Evolutionary conservation across 78 protist species (phyloP).

Genomic region (Mantamonas sphyraenae): DNA sequence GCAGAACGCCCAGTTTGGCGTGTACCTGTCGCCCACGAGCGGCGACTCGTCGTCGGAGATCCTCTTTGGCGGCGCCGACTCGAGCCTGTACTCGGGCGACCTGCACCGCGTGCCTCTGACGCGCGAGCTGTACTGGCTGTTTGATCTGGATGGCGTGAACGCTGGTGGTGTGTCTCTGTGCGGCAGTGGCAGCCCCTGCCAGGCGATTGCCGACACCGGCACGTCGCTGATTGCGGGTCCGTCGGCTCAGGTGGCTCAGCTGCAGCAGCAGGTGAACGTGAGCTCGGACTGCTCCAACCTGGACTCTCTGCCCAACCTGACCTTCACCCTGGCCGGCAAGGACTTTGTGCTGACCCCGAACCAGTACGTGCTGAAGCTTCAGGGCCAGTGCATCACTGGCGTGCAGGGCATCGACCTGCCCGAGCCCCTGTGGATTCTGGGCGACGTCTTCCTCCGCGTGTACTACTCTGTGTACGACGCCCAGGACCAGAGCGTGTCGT

Average conservation of each 20-base stretch:
- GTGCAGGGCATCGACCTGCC: constrained; percentile 74
- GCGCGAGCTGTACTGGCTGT: constrained; percentile 69
- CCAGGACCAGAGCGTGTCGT: no score
- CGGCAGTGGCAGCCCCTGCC: constrained; percentile 44
- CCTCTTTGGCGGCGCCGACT: constrained; percentile 79
- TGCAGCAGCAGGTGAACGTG: constrained; percentile 40
- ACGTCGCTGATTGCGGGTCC: constrained; percentile 92
- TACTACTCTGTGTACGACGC: constrained; percentile 87
- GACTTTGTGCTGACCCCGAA: constrained; percentile 49
- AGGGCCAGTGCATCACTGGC: constrained; percentile 80
- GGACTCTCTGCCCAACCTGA: constrained; percentile 56
- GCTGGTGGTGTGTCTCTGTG: constrained; percentile 32
- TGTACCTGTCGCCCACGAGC: constrained; percentile 68
- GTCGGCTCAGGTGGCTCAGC: constrained; percentile 9
- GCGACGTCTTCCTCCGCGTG: constrained; percentile 90
- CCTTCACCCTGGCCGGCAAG: constrained; percentile 57
- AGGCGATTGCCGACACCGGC: constrained; percentile 91
- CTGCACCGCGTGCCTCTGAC: constrained; percentile 70
- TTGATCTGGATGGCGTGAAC: constrained; percentile 32
- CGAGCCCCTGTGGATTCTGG: constrained; percentile 84
- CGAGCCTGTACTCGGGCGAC: constrained; percentile 47
- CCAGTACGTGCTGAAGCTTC: constrained; percentile 81
- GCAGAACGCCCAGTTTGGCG: constrained; percentile 53
- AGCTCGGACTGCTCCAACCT: constrained; percentile 47
- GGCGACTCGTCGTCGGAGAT: constrained; percentile 71